Evolutionary conservation across 305 asterid genomes (phyloP).

Genomic region (Euphrasia arctica): DNA sequence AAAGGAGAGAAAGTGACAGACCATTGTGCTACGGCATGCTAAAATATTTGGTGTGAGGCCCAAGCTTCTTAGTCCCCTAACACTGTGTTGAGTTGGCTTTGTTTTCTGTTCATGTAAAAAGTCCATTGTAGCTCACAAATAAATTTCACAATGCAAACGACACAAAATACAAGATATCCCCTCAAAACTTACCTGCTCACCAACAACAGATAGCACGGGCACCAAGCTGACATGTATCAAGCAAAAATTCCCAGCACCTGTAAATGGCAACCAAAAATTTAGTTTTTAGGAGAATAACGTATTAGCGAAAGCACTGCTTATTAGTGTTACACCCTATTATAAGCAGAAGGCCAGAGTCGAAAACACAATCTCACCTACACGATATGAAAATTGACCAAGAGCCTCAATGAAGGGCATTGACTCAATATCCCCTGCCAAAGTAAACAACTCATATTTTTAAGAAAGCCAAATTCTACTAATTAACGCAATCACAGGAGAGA

Average conservation of each 20-base stretch:
- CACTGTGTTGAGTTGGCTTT: conserved; percentile 95
- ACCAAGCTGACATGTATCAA: conserved; percentile 90
- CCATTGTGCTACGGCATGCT: conserved; percentile 94
- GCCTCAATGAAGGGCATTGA: conserved; percentile 84
- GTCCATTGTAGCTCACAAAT: conserved; percentile 22
- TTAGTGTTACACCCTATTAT: neutral
- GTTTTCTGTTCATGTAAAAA: conserved; percentile 65
- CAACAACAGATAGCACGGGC: conserved; percentile 80
- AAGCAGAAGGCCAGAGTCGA: conserved; percentile 3
- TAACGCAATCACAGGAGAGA: neutral
- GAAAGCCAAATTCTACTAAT: neutral
- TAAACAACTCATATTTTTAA: conserved; percentile 18
- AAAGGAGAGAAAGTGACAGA: conserved; percentile 30
- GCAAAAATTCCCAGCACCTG: conserved; percentile 90
- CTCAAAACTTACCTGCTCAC: conserved; percentile 67
- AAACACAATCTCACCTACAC: conserved; percentile 46
- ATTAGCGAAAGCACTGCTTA: neutral
- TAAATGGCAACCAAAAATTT: conserved; percentile 25
- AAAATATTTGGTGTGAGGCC: conserved; percentile 81
- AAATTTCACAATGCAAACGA: conserved; percentile 18
- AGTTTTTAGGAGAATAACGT: conserved; percentile 7
- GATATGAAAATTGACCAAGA: conserved; percentile 66
- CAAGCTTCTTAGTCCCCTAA: conserved; percentile 82
- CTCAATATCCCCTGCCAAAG: conserved; percentile 71
- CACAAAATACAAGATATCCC: conserved; percentile 14